Percentiles rank a stretch among this genome's conserved stretches.
These are phyloP conservation scores for Caryopteris hybrid DNA, from an alignment of 305 asterid species.

Conservation along the genomic window DNA sequence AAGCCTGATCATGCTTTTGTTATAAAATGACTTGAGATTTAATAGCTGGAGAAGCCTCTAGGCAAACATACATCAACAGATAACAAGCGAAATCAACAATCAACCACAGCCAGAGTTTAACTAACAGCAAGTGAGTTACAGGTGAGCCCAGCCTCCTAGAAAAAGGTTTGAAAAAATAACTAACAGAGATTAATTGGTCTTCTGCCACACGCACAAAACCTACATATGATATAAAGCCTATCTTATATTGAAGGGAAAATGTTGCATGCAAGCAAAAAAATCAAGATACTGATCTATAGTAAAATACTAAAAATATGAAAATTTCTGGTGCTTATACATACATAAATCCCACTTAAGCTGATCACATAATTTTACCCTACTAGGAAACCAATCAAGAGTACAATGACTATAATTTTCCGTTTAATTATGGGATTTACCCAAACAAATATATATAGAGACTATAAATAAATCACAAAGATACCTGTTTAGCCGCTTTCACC, in stretches of 20 bases:
- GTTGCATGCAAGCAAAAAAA: neutral
- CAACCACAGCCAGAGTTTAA: neutral
- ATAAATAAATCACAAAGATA: neutral
- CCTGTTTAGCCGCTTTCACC: conserved; percentile 89
- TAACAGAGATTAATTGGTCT: neutral
- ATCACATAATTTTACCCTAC: neutral
- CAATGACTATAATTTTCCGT: neutral
- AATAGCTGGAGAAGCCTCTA: neutral
- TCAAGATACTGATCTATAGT: neutral
- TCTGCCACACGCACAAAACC: neutral
- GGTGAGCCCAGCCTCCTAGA: neutral
- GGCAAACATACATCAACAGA: neutral
- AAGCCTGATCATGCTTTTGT: neutral
- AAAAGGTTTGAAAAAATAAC: neutral
- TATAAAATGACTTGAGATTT: neutral
- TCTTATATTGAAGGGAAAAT: neutral
- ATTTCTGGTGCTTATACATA: neutral
- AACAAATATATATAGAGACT: neutral
- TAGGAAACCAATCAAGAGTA: neutral
- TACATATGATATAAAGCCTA: neutral
- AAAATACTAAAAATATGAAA: neutral
- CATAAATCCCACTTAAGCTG: neutral
- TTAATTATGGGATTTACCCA: neutral
- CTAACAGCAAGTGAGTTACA: neutral
- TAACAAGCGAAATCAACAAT: neutral